Evolutionary conservation across 352 stramenopile species (phyloP).

Genomic region (Phytopythium aichiense): DNA sequence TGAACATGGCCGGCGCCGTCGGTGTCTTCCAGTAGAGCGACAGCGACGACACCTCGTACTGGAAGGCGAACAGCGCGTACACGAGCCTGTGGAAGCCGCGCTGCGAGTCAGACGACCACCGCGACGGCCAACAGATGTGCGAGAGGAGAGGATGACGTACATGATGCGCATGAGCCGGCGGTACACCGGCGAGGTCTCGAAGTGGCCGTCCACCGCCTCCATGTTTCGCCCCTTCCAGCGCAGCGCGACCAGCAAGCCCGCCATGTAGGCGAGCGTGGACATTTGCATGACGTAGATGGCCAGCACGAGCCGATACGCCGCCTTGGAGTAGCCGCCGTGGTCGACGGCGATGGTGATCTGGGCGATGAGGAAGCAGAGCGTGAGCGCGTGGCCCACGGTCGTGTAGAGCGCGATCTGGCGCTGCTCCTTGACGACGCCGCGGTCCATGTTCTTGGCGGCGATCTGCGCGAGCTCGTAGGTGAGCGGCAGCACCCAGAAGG

Average conservation of each 20-base stretch:
- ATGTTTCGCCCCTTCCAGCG: slow-evolving; percentile 27
- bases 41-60: slow-evolving; percentile 27
- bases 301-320: slow-evolving; percentile 18
- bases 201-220: slow-evolving; percentile 32
- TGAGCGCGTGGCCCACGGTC: slow-evolving; percentile 8
- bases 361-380: slow-evolving; percentile 13
- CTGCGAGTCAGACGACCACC: not conserved
- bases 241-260: slow-evolving; percentile 20
- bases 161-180: slow-evolving; percentile 38
- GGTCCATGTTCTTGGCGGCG: slow-evolving; percentile 40
- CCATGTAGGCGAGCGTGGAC: slow-evolving; percentile 28
- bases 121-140: not conserved
- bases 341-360: slow-evolving; percentile 13
- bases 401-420: slow-evolving; percentile 23
- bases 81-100: slow-evolving; percentile 10
- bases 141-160: slow-evolving; percentile 8
- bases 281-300: slow-evolving; percentile 31
- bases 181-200: slow-evolving; percentile 39
- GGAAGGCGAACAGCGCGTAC: slow-evolving; percentile 28
- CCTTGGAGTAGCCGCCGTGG: slow-evolving; percentile 20
- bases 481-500: slow-evolving; percentile 34
- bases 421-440: slow-evolving; percentile 29
- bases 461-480: slow-evolving; percentile 41
- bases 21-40: slow-evolving; percentile 15
- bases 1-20: slow-evolving; percentile 1